Evolutionary conservation across 805 yeast genomes (phyloP), one percentile per base, ranked within the genome.

Genomic region (Blastobotrys chiropterorum): DNA sequence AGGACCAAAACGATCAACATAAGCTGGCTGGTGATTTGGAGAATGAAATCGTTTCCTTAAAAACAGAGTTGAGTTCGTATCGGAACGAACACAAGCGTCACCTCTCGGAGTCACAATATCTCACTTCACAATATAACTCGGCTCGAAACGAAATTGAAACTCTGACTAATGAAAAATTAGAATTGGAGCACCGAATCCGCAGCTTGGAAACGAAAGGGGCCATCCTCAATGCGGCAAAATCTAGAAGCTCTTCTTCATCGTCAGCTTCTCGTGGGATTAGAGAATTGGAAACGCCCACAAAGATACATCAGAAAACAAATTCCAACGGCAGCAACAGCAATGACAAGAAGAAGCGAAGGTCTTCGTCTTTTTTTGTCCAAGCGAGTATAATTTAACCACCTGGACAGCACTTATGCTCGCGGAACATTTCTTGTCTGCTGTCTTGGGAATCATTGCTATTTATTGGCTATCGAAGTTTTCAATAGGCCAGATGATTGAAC

Each of bases 71-170:
- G 13, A 53, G 31, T 17, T 19, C 51, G 13, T 51, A 34, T 45
- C 41, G 57, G 16, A 22, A 34, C 17, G 58, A 53, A 30, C 58
- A 53, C 22, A 56, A 53, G 31, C 49, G 55, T n/a, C 57, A 55
- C 15, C 11, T 38, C 46, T 26, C 53, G 2, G 61, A 58, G 39
- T 41, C 53, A 3, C 61, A 58, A 42, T 56, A 58, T 38, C 44
- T 58, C 22, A 58, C 59, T 2, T 21, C 49, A 14, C 56, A 56
- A 44, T 58, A 58, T 45, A 58, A 58, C 52, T 16, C 40, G 6
- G 46, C 57, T 5, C 44, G 53, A 19, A 31, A 34, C 8, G 57
- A 57, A n/a, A 41, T 51, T 14, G 53, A 44, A 5, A 17, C 17
- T 11, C 39, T 55, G 38, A 42, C 14, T 13, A 17, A 38, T 14